Conservation (phyloP, 306 rosid species). For the Benincasa hispida region DNA sequence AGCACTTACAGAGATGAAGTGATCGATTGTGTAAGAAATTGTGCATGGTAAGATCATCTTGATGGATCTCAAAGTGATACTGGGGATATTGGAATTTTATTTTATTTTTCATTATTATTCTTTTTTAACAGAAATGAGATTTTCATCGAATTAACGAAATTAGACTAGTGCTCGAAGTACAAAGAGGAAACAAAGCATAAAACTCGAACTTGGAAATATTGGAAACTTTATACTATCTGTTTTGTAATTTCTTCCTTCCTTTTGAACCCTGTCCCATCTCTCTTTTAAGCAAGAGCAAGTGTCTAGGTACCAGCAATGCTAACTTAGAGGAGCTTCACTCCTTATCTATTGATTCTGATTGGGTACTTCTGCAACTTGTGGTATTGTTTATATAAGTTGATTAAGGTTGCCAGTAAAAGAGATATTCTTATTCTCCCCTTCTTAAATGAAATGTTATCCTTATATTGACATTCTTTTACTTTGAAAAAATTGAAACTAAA, state of each 20-base stretch:
- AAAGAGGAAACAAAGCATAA: no score
- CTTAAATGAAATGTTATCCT: not conserved
- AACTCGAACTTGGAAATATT: no score
- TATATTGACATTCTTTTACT: not conserved
- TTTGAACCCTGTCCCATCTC: not conserved
- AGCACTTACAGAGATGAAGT: constrained; percentile 69
- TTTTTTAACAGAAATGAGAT: no score
- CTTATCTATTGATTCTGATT: not conserved
- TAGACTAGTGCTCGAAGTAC: no score
- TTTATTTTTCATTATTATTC: no score
- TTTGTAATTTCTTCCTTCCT: not conserved
- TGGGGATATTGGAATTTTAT: no score
- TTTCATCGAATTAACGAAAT: no score
- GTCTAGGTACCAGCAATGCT: not conserved
- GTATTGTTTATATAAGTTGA: not conserved
- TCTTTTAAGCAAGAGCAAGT: not conserved
- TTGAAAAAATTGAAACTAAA: not conserved
- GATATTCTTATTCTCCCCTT: not conserved
- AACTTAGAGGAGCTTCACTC: not conserved
- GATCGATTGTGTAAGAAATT: constrained; percentile 47
- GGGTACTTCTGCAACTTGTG: not conserved
- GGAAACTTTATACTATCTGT: constrained; percentile 5
- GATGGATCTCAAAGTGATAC: not conserved
- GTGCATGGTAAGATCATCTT: constrained; percentile 50
- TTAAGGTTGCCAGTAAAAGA: not conserved